These are phyloP conservation scores for Aspergillus nidulans DNA, from an alignment of 495 filamentous ascomycete species.

Conservation along the genomic window DNA sequence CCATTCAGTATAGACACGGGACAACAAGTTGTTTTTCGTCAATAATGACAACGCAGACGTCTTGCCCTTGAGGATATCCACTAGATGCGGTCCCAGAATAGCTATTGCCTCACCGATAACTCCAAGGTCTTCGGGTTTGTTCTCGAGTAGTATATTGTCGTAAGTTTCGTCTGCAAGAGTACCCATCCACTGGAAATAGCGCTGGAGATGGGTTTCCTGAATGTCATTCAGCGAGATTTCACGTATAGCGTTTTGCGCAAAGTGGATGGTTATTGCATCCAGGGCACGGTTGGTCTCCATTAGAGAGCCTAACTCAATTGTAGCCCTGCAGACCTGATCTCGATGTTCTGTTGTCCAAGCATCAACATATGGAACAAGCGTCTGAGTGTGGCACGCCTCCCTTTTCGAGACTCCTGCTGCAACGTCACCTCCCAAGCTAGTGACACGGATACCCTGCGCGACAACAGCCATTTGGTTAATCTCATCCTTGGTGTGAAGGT, in stretches of 20 bases:
- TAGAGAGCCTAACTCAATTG: not conserved
- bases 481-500: not conserved
- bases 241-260: not conserved
- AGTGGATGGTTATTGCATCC: not conserved
- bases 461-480: not conserved
- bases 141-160: not conserved
- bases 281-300: not conserved
- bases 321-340: constrained; percentile 2
- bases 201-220: not conserved
- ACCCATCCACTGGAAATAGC: constrained; percentile 8
- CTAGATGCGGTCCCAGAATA: constrained; percentile 1
- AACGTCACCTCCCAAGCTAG: constrained; percentile 3
- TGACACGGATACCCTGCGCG: constrained; percentile 10
- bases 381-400: constrained; percentile 6
- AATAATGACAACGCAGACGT: constrained; percentile 3
- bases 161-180: not conserved
- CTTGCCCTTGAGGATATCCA: constrained; percentile 4
- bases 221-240: constrained; percentile 1
- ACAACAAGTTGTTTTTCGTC: constrained; percentile 1
- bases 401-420: not conserved
- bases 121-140: not conserved
- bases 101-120: constrained; percentile 3
- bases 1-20: constrained; percentile 7
- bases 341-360: constrained; percentile 5
- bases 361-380: constrained; percentile 5